Conservation (phyloP, 2,329 filamentous ascomycete genomes). For the Arachnopeziza araneosa region DNA sequence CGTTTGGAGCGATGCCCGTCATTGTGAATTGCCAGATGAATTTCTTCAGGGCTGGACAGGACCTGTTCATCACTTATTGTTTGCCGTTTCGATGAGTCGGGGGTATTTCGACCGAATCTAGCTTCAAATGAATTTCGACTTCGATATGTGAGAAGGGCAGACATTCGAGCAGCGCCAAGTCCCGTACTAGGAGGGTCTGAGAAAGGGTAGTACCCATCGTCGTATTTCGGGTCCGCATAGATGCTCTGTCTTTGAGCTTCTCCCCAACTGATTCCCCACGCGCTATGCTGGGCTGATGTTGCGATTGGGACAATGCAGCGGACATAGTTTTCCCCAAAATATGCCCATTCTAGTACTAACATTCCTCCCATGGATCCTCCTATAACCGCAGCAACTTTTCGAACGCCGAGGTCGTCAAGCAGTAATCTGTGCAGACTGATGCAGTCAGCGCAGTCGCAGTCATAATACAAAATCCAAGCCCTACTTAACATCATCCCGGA, state of each 20-base stretch:
- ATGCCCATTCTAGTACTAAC: constrained; percentile 89
- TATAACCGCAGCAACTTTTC: constrained; percentile 71
- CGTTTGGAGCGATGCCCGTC: constrained; percentile 67
- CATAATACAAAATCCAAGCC: constrained; percentile 28
- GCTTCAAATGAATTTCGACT: constrained; percentile 96
- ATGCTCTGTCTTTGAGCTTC: constrained; percentile 89
- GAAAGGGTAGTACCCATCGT: constrained; percentile 90
- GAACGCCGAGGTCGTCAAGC: constrained; percentile 74
- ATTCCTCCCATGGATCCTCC: constrained; percentile 85
- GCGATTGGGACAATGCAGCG: constrained; percentile 76
- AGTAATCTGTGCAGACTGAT: constrained; percentile 71
- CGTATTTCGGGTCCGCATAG: constrained; percentile 97
- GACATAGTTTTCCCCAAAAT: constrained; percentile 82
- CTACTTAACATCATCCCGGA: constrained; percentile 91
- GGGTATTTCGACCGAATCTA: constrained; percentile 87
- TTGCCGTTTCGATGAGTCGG: constrained; percentile 76
- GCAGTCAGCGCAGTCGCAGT: constrained; percentile 15
- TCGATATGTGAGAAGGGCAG: constrained; percentile 89
- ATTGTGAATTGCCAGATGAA: constrained; percentile 75
- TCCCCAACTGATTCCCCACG: constrained; percentile 88
- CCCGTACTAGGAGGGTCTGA: constrained; percentile 81
- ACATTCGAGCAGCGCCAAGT: constrained; percentile 92
- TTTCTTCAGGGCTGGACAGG: constrained; percentile 52
- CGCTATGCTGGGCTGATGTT: constrained; percentile 77
- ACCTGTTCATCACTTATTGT: constrained; percentile 68